Conservation (phyloP, 495 filamentous ascomycete genomes). For the Bacidia rubella region DNA sequence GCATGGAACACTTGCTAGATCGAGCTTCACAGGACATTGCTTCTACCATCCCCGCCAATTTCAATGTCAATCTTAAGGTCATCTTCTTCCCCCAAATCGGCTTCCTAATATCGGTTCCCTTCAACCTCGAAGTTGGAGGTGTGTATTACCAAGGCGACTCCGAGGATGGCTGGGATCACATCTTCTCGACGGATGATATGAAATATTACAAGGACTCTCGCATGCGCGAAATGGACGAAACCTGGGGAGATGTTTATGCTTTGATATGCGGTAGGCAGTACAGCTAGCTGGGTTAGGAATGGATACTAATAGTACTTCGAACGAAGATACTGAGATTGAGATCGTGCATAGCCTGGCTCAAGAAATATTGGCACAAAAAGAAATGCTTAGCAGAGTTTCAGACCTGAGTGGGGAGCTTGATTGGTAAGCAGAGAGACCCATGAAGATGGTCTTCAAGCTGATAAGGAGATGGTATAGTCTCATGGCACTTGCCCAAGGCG, state of each 20-base stretch:
- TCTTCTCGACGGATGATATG: constrained; percentile 57
- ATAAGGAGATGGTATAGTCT: too few relatives aligned
- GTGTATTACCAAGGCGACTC: constrained; percentile 53
- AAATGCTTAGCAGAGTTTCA: constrained; percentile 50
- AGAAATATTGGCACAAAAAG: constrained; percentile 55
- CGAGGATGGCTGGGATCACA: constrained; percentile 54
- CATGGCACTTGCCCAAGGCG: constrained; percentile 67
- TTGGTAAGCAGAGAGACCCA: too few relatives aligned
- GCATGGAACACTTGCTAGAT: constrained; percentile 58
- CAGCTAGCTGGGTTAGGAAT: neutral
- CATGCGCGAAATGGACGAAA: constrained; percentile 72
- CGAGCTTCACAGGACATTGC: constrained; percentile 49
- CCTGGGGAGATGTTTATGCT: constrained; percentile 74
- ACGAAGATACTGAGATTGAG: constrained; percentile 91
- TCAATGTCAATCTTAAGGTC: constrained; percentile 55
- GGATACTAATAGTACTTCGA: neutral
- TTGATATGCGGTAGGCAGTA: constrained; percentile 58
- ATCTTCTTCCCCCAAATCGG: constrained; percentile 87
- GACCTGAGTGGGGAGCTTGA: constrained; percentile 80
- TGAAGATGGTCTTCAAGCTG: too few relatives aligned
- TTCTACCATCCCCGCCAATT: constrained; percentile 42
- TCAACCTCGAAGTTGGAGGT: constrained; percentile 46
- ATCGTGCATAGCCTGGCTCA: constrained; percentile 70
- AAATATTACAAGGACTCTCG: constrained; percentile 80
- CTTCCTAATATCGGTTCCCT: constrained; percentile 65